Conservation (phyloP, 208 protist species). For the Leishmania martiniquensis region DNA sequence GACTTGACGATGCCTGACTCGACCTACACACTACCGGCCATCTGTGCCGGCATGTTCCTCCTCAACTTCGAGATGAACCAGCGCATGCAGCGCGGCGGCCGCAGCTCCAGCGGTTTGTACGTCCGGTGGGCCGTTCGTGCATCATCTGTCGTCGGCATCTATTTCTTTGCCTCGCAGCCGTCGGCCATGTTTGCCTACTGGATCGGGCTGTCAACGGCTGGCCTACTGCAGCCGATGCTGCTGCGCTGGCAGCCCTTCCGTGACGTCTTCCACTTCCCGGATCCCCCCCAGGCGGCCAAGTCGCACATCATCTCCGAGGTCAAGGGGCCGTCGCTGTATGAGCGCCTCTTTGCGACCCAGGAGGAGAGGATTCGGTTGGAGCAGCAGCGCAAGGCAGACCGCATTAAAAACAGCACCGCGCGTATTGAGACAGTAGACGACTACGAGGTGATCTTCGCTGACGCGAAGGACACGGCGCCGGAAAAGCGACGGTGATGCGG, state of each 20-base stretch:
- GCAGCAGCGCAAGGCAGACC: conserved; percentile 44
- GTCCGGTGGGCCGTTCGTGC: conserved; percentile 78
- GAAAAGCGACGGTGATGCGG: not conserved
- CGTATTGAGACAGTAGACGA: conserved; percentile 75
- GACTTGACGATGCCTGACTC: conserved; percentile 91
- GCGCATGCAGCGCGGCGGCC: conserved; percentile 82
- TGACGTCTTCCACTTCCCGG: conserved; percentile 82
- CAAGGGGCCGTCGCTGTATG: conserved; percentile 70
- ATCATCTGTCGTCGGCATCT: conserved; percentile 68
- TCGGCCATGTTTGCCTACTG: conserved; percentile 91
- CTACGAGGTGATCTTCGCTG: conserved; percentile 78
- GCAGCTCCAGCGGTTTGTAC: conserved; percentile 78
- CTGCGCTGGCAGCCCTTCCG: conserved; percentile 89
- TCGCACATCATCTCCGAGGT: conserved; percentile 64
- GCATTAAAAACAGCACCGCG: conserved; percentile 39
- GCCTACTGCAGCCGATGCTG: conserved; percentile 83
- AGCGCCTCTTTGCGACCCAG: conserved; percentile 69
- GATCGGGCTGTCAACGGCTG: conserved; percentile 83
- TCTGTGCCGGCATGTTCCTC: conserved; percentile 86
- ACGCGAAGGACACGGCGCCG: not conserved
- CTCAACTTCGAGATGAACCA: conserved; percentile 91
- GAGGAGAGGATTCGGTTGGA: conserved; percentile 60
- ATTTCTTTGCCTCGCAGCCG: conserved; percentile 81
- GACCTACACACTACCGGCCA: conserved; percentile 72
- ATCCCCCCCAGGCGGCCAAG: conserved; percentile 77